Conservation (phyloP, 345 rosid species). For the Murraya paniculata region DNA sequence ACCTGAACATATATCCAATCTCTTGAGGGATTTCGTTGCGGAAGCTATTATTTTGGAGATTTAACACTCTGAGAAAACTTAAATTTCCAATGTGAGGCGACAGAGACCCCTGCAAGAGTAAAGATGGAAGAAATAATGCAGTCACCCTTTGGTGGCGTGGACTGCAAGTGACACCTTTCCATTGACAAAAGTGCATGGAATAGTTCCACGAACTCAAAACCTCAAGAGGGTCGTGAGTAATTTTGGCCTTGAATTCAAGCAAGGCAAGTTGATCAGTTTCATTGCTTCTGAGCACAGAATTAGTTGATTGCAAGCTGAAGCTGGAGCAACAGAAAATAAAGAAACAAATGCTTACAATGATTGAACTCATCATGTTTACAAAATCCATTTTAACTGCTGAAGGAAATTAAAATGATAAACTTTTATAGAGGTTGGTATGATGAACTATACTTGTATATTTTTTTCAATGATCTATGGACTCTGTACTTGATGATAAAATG, state of each 20-base stretch:
- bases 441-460: no score
- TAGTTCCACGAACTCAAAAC: not conserved
- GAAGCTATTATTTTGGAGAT: constrained; percentile 11
- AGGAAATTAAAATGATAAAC: no score
- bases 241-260: not conserved
- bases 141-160: not conserved
- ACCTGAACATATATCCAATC: constrained; percentile 11
- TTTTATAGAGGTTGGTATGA: no score
- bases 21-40: constrained; percentile 9
- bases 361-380: not conserved
- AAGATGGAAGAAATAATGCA: not conserved
- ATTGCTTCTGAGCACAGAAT: not conserved
- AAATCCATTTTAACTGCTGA: not conserved
- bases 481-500: no score
- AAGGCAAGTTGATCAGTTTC: constrained; percentile 8
- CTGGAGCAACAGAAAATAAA: not conserved
- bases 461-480: no score
- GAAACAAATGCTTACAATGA: not conserved
- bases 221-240: not conserved
- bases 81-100: not conserved
- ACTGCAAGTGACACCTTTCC: not conserved
- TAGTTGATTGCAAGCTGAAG: not conserved
- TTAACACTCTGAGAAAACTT: constrained; percentile 1
- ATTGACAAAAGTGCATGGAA: not conserved
- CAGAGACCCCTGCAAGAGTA: not conserved